Percentiles rank a stretch among this genome's conserved stretches.
These are phyloP conservation scores for Myxozyma mucilagina DNA, from an alignment of 805 yeast species.

Conservation along the genomic window DNA sequence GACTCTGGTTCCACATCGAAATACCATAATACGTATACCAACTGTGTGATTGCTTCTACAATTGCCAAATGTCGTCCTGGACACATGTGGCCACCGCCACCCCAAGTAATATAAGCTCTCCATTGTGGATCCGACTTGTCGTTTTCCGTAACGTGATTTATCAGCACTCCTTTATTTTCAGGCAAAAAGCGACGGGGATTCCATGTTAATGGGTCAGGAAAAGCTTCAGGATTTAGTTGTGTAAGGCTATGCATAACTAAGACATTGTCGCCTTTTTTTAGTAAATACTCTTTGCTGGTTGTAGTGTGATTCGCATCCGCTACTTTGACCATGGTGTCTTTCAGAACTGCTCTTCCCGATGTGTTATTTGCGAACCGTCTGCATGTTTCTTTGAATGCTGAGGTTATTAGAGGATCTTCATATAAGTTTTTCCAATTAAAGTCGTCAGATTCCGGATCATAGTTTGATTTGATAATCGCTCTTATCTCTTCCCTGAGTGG, in stretches of 20 bases:
- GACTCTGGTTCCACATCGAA: slow-evolving; percentile 19
- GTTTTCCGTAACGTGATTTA: not conserved
- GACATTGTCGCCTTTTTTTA: slow-evolving; percentile 20
- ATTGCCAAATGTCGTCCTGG: slow-evolving; percentile 25
- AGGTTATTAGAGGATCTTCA: slow-evolving; percentile 6
- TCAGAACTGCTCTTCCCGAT: slow-evolving; percentile 8
- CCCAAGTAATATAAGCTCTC: slow-evolving; percentile 16
- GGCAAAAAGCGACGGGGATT: slow-evolving; percentile 18
- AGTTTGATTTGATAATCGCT: slow-evolving; percentile 5
- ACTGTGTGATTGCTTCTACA: slow-evolving; percentile 22
- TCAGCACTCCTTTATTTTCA: slow-evolving; percentile 6
- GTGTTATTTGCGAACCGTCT: slow-evolving; percentile 12
- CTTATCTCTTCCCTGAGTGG: slow-evolving; percentile 1
- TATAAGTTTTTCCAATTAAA: slow-evolving; percentile 24
- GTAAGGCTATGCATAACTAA: slow-evolving; percentile 14
- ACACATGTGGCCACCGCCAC: slow-evolving; percentile 20
- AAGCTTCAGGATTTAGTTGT: slow-evolving; percentile 26
- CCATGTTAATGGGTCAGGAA: slow-evolving; percentile 28
- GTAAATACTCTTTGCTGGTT: not conserved
- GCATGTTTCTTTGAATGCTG: slow-evolving; percentile 28
- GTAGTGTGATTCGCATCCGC: not conserved
- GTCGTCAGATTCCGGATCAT: not conserved
- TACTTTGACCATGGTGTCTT: slow-evolving; percentile 20
- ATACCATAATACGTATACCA: slow-evolving; percentile 22
- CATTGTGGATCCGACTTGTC: not conserved